phyloP scores from a whole-genome alignment of 768 basidiomycete species.

The Boletus rufocinnamomeus region DNA sequence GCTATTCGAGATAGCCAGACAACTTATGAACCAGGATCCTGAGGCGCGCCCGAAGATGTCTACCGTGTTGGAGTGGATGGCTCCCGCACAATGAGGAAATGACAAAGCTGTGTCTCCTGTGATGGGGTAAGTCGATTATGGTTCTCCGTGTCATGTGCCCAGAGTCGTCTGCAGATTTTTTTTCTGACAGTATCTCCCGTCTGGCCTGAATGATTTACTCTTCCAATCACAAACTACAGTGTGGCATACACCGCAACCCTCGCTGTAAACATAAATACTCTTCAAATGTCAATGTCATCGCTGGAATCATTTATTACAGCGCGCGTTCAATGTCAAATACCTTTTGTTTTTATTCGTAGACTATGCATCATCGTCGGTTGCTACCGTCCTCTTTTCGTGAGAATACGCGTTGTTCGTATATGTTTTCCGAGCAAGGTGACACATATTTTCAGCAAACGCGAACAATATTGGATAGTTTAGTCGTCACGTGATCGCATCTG shows the following conservation, averaged over 20 bases:
- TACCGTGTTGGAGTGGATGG: not conserved
- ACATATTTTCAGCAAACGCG: conserved; percentile 1
- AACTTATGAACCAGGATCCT: no score
- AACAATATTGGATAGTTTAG: not conserved
- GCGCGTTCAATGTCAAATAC: no score
- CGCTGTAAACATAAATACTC: no score
- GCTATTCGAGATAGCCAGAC: no score
- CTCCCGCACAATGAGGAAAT: not conserved
- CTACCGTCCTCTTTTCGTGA: conserved; percentile 17
- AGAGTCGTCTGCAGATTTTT: no score
- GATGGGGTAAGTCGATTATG: not conserved
- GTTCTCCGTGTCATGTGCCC: not conserved
- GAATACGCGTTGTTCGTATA: conserved; percentile 5
- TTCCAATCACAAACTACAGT: no score
- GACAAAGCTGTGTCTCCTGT: not conserved
- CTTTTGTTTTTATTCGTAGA: no score
- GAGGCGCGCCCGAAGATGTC: no score
- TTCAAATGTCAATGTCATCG: no score
- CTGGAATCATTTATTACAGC: no score
- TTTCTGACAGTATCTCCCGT: not conserved
- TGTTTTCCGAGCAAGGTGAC: not conserved
- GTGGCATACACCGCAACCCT: no score
- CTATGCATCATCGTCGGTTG: conserved; percentile 21
- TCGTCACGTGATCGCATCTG: conserved; percentile 23
- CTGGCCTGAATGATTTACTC: not conserved